Conservation (phyloP, 1,139 yeast species). For the Meyerozyma smithsonii region DNA sequence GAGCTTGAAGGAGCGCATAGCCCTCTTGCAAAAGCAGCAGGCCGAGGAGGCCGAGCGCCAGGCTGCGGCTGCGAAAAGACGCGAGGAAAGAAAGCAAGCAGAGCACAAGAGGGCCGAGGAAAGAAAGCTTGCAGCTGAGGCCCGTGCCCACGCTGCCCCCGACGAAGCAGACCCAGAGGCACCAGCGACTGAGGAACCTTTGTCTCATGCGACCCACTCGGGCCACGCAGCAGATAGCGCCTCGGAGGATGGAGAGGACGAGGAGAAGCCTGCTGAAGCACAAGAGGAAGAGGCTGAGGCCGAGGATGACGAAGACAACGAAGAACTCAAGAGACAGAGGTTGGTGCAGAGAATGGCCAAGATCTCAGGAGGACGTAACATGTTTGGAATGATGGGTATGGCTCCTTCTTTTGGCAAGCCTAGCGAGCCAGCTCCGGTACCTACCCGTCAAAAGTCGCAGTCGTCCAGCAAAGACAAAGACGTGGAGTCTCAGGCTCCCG, state of each 20-base stretch:
- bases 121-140: conserved; percentile 9
- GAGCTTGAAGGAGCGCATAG: conserved; percentile 83
- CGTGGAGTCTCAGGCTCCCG: too few species aligned
- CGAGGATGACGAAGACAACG: conserved; percentile 53
- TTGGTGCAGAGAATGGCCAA: conserved; percentile 95
- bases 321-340: conserved; percentile 73
- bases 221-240: conserved; percentile 17
- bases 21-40: conserved; percentile 75
- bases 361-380: conserved; percentile 86
- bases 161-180: background rate
- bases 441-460: background rate
- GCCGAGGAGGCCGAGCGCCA: conserved; percentile 75
- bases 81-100: conserved; percentile 48
- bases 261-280: conserved; percentile 11
- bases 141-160: conserved; percentile 4
- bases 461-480: too few species aligned
- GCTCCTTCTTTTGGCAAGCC: conserved; percentile 18
- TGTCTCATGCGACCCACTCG: conserved; percentile 10
- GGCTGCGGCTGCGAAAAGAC: conserved; percentile 55
- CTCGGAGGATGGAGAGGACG: conserved; percentile 16
- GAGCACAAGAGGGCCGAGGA: conserved; percentile 29
- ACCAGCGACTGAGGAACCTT: conserved; percentile 4
- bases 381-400: conserved; percentile 79
- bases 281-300: conserved; percentile 16
- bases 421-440: background rate